Evolutionary conservation across 106 monocot species (phyloP), one percentile per base, ranked within the genome.

Genomic region (Dendrobium huoshanense): DNA sequence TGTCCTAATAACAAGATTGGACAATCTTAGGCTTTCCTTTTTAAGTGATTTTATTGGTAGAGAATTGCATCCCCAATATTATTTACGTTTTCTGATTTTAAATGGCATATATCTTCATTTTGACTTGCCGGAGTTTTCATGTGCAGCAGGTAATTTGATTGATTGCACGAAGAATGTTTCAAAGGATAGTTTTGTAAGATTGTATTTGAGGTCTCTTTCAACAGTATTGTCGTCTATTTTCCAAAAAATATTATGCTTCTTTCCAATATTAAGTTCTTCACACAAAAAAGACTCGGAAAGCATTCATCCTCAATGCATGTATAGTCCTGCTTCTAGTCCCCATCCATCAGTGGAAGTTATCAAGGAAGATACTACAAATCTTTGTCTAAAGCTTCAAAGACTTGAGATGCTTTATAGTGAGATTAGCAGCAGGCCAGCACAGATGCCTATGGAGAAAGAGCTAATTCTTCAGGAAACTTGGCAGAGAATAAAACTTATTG

Each of bases 371-470:
- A 37, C 33, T 9, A 70, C n/a, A 27, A 70, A 70, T 70, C 9
- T 37, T 2, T 70, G 70, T 70, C 70, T 70, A 31, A 70, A 70
- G 15, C 70, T 70, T 37, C 70, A 70, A 31, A 70, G 11, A 37
- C 70, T 70, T 37, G 70, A 70, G 70, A 37, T 70, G 13, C n/a
- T 70, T 11, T 31, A 31, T 13, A 31, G 4, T 70, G 33, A 70
- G 70, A 70, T 70, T 70, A 70, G 70, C n/a, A 33, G 31, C 11
- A 70, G 16, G 9, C 70, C 25, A 31, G 25, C 70, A 70, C 11
- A 70, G 13, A 70, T 70, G 70, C 70, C 70, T 37, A 70, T 70
- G 2, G 70, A 70, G 6, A 70, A 70, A 70, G 70, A 70, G 2
- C 15, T 70, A 70, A 33, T 70, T 31, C 25, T 70, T 70, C 70